Evolutionary conservation across 2,329 filamentous ascomycete genomes (phyloP), one percentile per base, ranked within the genome.

Genomic region (Cordyceps cateniannulata): DNA sequence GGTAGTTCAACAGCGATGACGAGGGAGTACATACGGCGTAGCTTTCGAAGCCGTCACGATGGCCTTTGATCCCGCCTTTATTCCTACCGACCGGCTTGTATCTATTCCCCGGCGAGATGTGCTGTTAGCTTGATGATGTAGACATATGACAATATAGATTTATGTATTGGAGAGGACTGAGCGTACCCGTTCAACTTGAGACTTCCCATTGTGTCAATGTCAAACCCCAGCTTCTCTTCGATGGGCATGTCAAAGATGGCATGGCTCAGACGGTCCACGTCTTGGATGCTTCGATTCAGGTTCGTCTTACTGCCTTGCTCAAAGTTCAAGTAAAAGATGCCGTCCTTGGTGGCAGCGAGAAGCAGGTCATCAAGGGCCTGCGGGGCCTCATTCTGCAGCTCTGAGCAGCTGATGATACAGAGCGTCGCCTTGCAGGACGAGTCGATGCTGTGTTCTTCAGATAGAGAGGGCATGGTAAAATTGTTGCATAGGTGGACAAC

Each of bases 41-140:
- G 54, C 54, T 57, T 48, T 57, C 42, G 22, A 57, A 57, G 25
- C 54, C 42, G 20, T 57, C 54, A 18, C 20, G 42, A n/a, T 57
- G 54, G 5, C 54, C 42, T 18, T 48, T 4, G 22, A 57, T 48
- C 7, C 54, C 54, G 16, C 54, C 54, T 38, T 38, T 57, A 20
- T 57, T 57, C n/a, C 42, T 35, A n/a, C 54, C 27, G 24, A 57
- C 10, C 14, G 42, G 54, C 27, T 57, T 57, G 10, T 57, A 57
- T 7, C 54, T 57, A 24, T 35, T 38, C 25, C n/a, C n/a, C n/a
- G n/a, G n/a, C 44, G 6, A 47, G 12, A 18, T 32, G 8, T 1
- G 2, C 10, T 38, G 32, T 42, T 10, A 53, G 32, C 9, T 2
- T 12, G 8, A 1, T 20, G 20, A 22, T 2, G n/a, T n/a, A n/a